These are phyloP conservation scores for Penicillium sp. DNA, from an alignment of 2,329 filamentous ascomycete genomes.

Conservation along the genomic window DNA sequence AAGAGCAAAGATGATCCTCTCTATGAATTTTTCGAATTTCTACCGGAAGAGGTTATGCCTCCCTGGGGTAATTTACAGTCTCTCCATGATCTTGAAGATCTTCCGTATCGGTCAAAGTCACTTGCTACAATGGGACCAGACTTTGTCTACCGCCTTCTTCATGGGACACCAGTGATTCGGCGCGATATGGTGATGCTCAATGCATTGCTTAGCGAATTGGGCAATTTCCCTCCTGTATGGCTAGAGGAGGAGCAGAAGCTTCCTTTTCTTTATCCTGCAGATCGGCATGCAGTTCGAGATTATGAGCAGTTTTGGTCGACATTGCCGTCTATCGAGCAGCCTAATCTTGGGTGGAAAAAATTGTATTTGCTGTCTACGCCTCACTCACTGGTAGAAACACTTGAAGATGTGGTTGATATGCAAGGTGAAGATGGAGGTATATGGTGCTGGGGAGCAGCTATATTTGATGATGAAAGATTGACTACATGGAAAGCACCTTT, in stretches of 20 bases:
- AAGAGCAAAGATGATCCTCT: no score
- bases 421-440: no score
- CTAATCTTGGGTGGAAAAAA: conserved; percentile 9
- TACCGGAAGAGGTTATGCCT: no score
- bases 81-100: no score
- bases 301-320: conserved; percentile 1
- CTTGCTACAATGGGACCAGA: conserved; percentile 9
- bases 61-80: no score
- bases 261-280: conserved; percentile 12
- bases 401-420: background rate
- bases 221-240: no score
- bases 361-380: background rate
- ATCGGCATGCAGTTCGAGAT: conserved; percentile 7
- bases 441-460: no score
- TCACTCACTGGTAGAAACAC: background rate
- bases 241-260: background rate
- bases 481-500: background rate
- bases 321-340: conserved; percentile 6
- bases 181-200: conserved; percentile 9
- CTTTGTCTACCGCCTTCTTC: conserved; percentile 12
- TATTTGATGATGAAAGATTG: background rate
- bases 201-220: no score
- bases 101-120: no score
- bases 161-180: background rate
- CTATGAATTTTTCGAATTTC: no score